Base-by-base conservation (phyloP, 2,329 filamentous ascomycete species). In the Plenodomus lindquistii region DNA sequence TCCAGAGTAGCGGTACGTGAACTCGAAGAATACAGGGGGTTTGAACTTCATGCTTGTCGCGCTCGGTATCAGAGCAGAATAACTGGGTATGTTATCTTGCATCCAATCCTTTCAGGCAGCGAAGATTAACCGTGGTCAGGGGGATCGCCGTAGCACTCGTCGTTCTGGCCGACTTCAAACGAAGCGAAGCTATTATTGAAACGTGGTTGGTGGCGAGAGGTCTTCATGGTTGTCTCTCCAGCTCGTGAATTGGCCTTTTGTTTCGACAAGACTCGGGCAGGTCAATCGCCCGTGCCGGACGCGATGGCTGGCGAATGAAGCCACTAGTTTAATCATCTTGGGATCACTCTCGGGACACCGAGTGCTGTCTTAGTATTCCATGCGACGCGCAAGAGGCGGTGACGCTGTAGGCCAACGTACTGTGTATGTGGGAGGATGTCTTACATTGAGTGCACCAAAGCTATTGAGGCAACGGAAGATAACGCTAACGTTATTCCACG, bases 251-350 rank as follows among this genome's bases (percentile, higher is more conserved):
- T 57, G 4, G 48, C 34, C 6, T n/a, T 50, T 8, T 41, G 48
- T 37, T 52, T n/a, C n/a, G n/a, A 50, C 19, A 34, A 44, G 11
- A 18, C 24, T 37, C 4, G 31, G 21, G 4, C 34, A 44, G 11
- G 22, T 46, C 22, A n/a, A 55, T 17, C 53, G 59, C 31, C 35
- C 37, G 13, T 11, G 10, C 10, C 27, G 42, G 10, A 42, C 37
- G 13, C 52, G 54, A n/a, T 57, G 45, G 52, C 52, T 60, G 21
- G 19, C 40, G 2, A 39, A 56, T 3, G 57, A 60, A 50, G 55
- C 49, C 11, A 40, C 42, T 22, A 36, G 51, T 10, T 45, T 50
- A 13, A 18, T 57, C 4, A 44, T 46, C 36, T 47, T 52, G 44
- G 50, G 44, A 13, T 53, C 49, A 27, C 40, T 56, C 13, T 57